These are phyloP conservation scores for Atractiella rhizophila DNA, from an alignment of 768 basidiomycete species.

Conservation along the genomic window DNA sequence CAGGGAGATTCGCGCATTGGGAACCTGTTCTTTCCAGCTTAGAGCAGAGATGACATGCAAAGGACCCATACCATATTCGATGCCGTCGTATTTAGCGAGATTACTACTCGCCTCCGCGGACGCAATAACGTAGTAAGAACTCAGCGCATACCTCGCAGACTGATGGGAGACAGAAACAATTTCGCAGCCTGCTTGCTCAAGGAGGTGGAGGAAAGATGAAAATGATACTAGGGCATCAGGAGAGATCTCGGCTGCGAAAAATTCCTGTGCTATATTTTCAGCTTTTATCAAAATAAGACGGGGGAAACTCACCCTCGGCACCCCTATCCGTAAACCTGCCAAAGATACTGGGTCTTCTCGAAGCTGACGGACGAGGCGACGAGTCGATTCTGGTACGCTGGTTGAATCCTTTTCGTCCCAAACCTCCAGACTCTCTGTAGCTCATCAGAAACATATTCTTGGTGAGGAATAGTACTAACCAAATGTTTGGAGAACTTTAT, in stretches of 20 bases:
- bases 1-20: background rate
- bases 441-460: background rate
- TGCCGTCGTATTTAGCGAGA: slow-evolving; percentile 65
- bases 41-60: background rate
- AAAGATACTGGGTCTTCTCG: background rate
- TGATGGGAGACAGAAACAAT: slow-evolving; percentile 52
- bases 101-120: slow-evolving; percentile 85
- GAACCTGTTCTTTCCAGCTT: too few relatives aligned
- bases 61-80: slow-evolving; percentile 40
- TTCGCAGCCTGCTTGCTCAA: slow-evolving; percentile 35
- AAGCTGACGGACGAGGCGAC: background rate
- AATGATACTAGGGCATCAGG: slow-evolving; percentile 27
- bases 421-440: slow-evolving; percentile 2
- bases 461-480: slow-evolving; percentile 27
- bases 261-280: too few relatives aligned
- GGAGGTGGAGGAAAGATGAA: slow-evolving; percentile 26
- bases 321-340: too few relatives aligned
- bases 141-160: slow-evolving; percentile 42
- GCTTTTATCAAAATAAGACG: too few relatives aligned
- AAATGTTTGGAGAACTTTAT: slow-evolving; percentile 33
- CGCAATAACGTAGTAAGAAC: slow-evolving; percentile 87
- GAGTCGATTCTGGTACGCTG: slow-evolving; percentile 1
- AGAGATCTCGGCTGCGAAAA: slow-evolving; percentile 47
- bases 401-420: slow-evolving; percentile 14
- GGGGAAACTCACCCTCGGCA: too few relatives aligned